Base-by-base conservation (phyloP, 164 flowering plant genomes). In the Santalum album region DNA sequence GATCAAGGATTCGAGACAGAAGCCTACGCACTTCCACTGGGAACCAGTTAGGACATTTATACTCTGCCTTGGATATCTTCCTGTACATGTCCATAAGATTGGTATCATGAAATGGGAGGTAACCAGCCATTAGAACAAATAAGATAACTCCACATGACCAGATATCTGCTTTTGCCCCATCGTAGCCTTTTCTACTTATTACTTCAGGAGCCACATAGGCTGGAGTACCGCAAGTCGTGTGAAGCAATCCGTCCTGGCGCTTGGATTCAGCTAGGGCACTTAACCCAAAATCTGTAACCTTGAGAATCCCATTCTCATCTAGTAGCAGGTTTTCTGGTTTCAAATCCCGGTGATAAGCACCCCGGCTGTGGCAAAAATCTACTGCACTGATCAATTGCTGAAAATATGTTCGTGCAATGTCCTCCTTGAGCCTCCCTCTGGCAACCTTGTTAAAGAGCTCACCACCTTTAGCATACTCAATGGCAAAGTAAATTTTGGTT, bases 91-190 rank as follows among this genome's bases (percentile, higher is more conserved):
- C 72, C 69, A 77, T 77, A 14, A 79, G 59, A 57, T 77, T 77
- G 22, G 72, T 17, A 54, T 75, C 76, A 35, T 75, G 70, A 29
- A 79, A 79, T 24, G 82, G 82, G 36, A 79, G 77, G 68, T 67
- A 66, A 52, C 84, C 84, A 4, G 76, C 75, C 25, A 79, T 47
- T 12, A 79, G 57, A 52, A 71, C 84, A 62, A 51, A 79, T 25
- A 79, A 54, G 34, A 79, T 63, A 51, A 77, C 81, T 7, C 84
- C 81, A 62, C 84, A 78, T 7, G 83, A 78, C 83, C 83, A 78
- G 9, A 76, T 69, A 38, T 79, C 84, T 58, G 79, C 71, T 68
- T 74, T 79, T 17, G 63, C 75, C 47, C 81, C 84, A 67, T 79
- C 79, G 56, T 79, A 79, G 26, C 79, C 84, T 66, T 55, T 70